Conservation (phyloP, 495 filamentous ascomycete genomes). For the Hypoxylon subgilvum region DNA sequence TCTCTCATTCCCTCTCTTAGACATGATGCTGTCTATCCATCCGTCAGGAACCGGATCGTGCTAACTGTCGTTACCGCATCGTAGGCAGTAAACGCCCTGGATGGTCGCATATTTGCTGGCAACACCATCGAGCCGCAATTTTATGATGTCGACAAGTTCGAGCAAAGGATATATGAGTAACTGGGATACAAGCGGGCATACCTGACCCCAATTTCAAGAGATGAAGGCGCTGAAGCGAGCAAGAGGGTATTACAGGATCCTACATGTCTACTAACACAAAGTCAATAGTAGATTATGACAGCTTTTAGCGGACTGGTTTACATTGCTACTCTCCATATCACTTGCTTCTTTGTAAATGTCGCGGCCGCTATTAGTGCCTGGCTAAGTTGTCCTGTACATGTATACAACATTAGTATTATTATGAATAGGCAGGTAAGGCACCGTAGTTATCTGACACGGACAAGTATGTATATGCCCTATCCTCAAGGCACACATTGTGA, state of each 20-base stretch:
- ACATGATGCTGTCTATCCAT: not conserved
- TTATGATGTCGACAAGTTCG: slow-evolving; percentile 82
- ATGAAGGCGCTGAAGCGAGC: not conserved
- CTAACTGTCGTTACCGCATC: slow-evolving; percentile 13
- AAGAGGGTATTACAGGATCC: not conserved
- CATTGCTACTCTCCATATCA: no score
- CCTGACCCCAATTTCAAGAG: not conserved
- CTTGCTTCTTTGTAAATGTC: no score
- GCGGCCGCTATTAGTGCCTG: no score
- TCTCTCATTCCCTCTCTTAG: not conserved
- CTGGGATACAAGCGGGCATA: not conserved
- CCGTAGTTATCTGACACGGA: no score
- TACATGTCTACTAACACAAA: not conserved
- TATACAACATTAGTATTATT: no score
- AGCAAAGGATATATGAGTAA: slow-evolving; percentile 68
- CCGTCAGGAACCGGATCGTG: not conserved
- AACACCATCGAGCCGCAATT: slow-evolving; percentile 79
- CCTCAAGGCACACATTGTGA: no score
- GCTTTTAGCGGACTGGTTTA: no score
- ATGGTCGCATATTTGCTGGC: slow-evolving; percentile 84
- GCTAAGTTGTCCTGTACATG: no score
- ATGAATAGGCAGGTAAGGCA: no score
- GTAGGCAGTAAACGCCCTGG: slow-evolving; percentile 85
- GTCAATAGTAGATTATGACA: not conserved
- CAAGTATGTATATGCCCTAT: no score